Percentiles rank a stretch among this genome's conserved stretches.
Conservation (phyloP, 441 rosid genomes). For the Populus hybrid region DNA sequence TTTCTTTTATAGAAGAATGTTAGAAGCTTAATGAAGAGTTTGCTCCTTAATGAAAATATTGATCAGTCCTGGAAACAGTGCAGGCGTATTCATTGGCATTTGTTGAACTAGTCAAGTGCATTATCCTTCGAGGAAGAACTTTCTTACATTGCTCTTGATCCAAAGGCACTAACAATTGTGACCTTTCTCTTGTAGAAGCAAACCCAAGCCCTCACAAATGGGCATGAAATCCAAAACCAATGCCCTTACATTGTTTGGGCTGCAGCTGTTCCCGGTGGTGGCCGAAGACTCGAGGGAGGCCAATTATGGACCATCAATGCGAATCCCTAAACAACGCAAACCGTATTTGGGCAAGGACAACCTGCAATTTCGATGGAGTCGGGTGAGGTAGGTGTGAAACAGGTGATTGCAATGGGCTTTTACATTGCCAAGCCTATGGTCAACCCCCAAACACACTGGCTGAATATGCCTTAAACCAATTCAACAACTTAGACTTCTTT, state of each 20-base stretch:
- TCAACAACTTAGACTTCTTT: slow-evolving; percentile 34
- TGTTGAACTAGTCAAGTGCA: too few relatives aligned
- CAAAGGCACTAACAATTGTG: too few relatives aligned
- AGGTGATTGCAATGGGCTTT: slow-evolving; percentile 38
- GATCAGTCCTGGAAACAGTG: too few relatives aligned
- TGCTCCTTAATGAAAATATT: too few relatives aligned
- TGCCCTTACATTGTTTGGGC: slow-evolving; percentile 53
- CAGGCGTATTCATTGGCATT: too few relatives aligned
- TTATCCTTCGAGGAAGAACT: too few relatives aligned
- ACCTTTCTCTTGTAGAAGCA: too few relatives aligned
- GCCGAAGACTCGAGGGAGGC: slow-evolving; percentile 23
- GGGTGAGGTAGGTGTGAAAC: slow-evolving; percentile 39
- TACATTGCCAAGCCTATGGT: slow-evolving; percentile 35
- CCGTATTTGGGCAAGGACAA: slow-evolving; percentile 46
- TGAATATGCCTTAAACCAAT: slow-evolving; percentile 42
- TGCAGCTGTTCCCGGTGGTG: slow-evolving; percentile 46
- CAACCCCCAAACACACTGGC: slow-evolving; percentile 46
- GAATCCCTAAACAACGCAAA: slow-evolving; percentile 28
- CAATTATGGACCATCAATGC: slow-evolving; percentile 32
- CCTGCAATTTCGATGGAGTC: slow-evolving; percentile 27
- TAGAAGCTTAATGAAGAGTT: too few relatives aligned
- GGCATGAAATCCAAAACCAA: slow-evolving; percentile 29
- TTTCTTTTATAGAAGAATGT: too few relatives aligned
- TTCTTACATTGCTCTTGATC: too few relatives aligned
- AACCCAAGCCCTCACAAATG: too few relatives aligned